These are phyloP conservation scores for Monilinia fructicola DNA, from an alignment of 2,329 filamentous ascomycete genomes.

Conservation along the genomic window DNA sequence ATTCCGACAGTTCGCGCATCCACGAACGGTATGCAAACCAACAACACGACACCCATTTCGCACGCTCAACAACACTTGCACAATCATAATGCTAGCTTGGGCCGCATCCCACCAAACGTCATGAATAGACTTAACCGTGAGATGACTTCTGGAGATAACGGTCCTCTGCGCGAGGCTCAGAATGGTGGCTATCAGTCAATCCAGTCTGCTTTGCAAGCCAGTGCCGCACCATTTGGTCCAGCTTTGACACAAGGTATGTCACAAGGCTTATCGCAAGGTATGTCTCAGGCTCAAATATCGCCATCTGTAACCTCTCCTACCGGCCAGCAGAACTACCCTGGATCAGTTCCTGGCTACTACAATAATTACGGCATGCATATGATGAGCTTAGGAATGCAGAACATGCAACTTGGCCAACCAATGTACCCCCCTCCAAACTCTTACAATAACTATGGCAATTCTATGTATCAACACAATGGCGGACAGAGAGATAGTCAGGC, in stretches of 20 bases:
- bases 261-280: slow-evolving; percentile 41
- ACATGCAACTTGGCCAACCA: slow-evolving; percentile 56
- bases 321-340: slow-evolving; percentile 34
- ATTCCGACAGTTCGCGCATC: slow-evolving; percentile 74
- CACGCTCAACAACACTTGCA: slow-evolving; percentile 59
- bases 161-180: slow-evolving; percentile 45
- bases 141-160: slow-evolving; percentile 45
- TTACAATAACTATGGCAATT: slow-evolving; percentile 45
- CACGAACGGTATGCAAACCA: slow-evolving; percentile 39
- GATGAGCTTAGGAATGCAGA: slow-evolving; percentile 67
- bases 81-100: slow-evolving; percentile 78
- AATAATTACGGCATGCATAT: slow-evolving; percentile 53
- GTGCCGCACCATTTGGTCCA: slow-evolving; percentile 75
- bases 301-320: slow-evolving; percentile 35
- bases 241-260: slow-evolving; percentile 49
- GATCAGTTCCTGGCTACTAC: slow-evolving; percentile 40
- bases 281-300: slow-evolving; percentile 37
- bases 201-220: slow-evolving; percentile 75
- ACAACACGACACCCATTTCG: slow-evolving; percentile 50
- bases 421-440: slow-evolving; percentile 57
- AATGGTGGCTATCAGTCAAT: slow-evolving; percentile 57
- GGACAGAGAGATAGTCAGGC: slow-evolving; percentile 72
- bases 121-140: slow-evolving; percentile 72
- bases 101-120: slow-evolving; percentile 70
- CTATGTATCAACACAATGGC: slow-evolving; percentile 37